Evolutionary conservation across 2,329 filamentous ascomycete species (phyloP), one percentile per base, ranked within the genome.

Genomic region (Pseudogymnoascus sp.): DNA sequence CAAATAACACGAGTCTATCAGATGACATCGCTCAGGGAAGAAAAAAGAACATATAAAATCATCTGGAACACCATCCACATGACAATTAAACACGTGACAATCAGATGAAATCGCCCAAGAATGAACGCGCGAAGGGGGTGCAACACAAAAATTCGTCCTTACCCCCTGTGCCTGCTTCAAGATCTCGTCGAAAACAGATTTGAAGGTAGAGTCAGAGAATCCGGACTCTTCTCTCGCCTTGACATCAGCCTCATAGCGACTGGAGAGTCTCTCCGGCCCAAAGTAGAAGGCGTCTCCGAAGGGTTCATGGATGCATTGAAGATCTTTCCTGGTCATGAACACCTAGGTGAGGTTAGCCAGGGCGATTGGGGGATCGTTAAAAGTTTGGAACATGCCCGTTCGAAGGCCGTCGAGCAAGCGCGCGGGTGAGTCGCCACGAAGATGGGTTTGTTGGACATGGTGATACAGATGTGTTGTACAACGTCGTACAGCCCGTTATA

Each of bases 241-340:
- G 60, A 75, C 75, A 66, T 96, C 89, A 48, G 88, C 74, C 71
- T 87, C 87, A 72, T 90, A 99, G 69, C 94, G 85, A 60, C 83
- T 78, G 70, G 89, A 87, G 68, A 97, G 81, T 68, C 90, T 84
- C 77, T 99, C 94, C 5, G 93, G 92, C 60, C 94, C 93, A 72
- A 88, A 97, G 78, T 97, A 97, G 73, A 93, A 97, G 64, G 92
- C 89, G 76, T 97, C 94, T 61, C 93, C 93, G 76, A 97, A 97
- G 4, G 94, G 94, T 78, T 99, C 94, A 75, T 97, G 94, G 69
- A 94, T 81, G 73, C 90, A 96, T 70, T 87, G 81, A 64, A 97
- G 82, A 71, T 96, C 87, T 69, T 84, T 84, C 68, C 91, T 88
- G 69, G 92, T 96, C 93, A 97, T 97, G 76, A 99, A 97, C 67